A percentile compares a stretch with the other conserved stretches of the same genome.
These are phyloP conservation scores for Xylariaceae sp. DNA, from an alignment of 2,329 filamentous ascomycete genomes.

Conservation along the genomic window DNA sequence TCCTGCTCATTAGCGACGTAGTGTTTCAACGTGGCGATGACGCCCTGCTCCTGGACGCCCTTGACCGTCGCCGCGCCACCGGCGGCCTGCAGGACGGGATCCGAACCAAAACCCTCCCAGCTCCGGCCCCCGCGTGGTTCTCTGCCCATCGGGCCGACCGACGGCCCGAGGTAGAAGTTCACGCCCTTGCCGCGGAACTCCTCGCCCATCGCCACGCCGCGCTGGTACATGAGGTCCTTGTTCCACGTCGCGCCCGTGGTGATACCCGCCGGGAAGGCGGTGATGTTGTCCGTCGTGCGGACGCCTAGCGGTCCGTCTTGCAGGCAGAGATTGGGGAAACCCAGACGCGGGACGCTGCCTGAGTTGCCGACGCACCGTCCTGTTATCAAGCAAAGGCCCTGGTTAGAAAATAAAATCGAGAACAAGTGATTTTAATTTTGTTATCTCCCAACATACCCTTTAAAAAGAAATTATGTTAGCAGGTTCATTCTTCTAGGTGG, in stretches of 20 bases:
- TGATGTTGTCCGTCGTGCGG: conserved; percentile 75
- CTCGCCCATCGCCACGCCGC: conserved; percentile 71
- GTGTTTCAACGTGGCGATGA: conserved; percentile 65
- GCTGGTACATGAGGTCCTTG: conserved; percentile 72
- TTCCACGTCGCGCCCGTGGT: conserved; percentile 77
- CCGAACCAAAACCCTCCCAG: conserved; percentile 77
- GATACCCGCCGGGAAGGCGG: conserved; percentile 81
- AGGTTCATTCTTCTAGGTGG: background rate
- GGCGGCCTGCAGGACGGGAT: conserved; percentile 68
- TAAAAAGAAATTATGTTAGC: conserved; percentile 24
- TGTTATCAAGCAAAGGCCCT: conserved; percentile 15
- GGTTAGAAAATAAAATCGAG: background rate
- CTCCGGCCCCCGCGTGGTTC: conserved; percentile 76
- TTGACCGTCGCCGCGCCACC: conserved; percentile 58
- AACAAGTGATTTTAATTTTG: background rate
- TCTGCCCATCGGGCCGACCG: conserved; percentile 73
- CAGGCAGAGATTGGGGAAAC: conserved; percentile 74
- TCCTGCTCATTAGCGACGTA: conserved; percentile 62
- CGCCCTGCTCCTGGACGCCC: conserved; percentile 62
- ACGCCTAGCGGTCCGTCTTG: conserved; percentile 77
- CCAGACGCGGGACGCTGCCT: conserved; percentile 72
- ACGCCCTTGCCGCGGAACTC: conserved; percentile 78
- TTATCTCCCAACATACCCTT: conserved; percentile 30
- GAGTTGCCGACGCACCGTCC: conserved; percentile 78
- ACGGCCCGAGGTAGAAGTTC: conserved; percentile 73